Base-by-base conservation (phyloP, 371 early-diverging fungal species). In the Apophysomyces trapeziformis region DNA sequence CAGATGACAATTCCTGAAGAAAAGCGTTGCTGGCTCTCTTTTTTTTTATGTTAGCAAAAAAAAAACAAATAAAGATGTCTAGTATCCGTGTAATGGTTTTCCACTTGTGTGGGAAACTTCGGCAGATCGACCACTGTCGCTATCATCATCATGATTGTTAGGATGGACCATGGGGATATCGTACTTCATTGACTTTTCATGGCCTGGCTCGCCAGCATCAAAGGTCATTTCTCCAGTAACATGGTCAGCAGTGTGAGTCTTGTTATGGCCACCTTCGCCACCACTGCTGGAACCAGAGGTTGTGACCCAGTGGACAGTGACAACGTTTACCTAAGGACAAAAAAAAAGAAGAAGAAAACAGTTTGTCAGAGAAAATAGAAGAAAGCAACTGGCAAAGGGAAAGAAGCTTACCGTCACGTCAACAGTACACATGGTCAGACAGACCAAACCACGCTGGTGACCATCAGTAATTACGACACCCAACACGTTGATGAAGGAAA, bases 261-360 rank as follows among this genome's bases (percentile, higher is more conserved):
- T 68, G 63, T 68, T 68, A n/a, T 63, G 60, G 7, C 61, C 38
- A 11, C 63, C 63, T 16, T 58, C 57, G 18, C 59, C 64, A 58
- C 39, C 38, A 32, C 62, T 64, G 13, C 61, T 58, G 11, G 60
- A 38, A 38, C 38, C 60, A 45, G 35, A 60, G 16, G 56, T 74
- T 50, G 54, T 50, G 16, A 86, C 86, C 87, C 87, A 86, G 61
- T 87, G 82, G 16, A 87, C 79, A n/a, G 82, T 75, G 41, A 84
- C 72, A 12, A 84, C 85, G 38, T 87, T 87, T 37, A 84, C 70
- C 82, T 82, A 66, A 21, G 5, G n/a, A 18, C 60, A 3, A 18
- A 47, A 44, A 26, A 4, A 38, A 7, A 11, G 11, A 21, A 21
- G 1, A 21, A 21, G 32, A 3, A 26, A 64, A 2, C 32, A 26